Conservation (phyloP, 192 early-diverging fungal species). For the Entomortierella beljakovae region DNA sequence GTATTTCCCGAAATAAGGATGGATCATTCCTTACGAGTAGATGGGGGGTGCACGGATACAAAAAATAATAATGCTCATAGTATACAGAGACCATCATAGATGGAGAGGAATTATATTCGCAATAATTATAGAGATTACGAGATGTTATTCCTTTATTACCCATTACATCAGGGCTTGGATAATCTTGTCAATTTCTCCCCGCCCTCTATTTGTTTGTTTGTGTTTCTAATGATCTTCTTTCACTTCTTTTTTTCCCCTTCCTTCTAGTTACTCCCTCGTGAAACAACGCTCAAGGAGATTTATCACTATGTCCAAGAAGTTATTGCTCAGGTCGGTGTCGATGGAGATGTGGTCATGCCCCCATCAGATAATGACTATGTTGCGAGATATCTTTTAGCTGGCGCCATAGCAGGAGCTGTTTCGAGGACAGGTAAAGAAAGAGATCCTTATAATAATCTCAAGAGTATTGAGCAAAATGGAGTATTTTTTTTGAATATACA, state of each 20-base stretch:
- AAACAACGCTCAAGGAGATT: conserved; percentile 70
- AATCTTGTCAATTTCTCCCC: too few species aligned
- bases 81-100: too few species aligned
- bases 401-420: conserved; percentile 79
- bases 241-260: background rate
- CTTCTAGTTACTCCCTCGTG: conserved; percentile 67
- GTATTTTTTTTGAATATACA: too few species aligned
- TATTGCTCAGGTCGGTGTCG: conserved; percentile 70
- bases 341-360: conserved; percentile 74
- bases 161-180: too few species aligned
- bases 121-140: too few species aligned
- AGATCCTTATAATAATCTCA: background rate
- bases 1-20: too few species aligned
- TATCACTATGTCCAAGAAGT: conserved; percentile 69
- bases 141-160: too few species aligned
- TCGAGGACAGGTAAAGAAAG: conserved; percentile 62
- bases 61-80: background rate
- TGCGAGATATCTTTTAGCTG: conserved; percentile 73
- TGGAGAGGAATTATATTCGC: too few species aligned
- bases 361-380: conserved; percentile 65
- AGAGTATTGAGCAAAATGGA: too few species aligned
- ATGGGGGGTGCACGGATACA: background rate
- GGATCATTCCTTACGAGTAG: background rate
- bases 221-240: conserved; percentile 36
- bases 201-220: too few species aligned